Percentiles rank a stretch among this genome's conserved stretches.
These are phyloP conservation scores for Leptographium procerum DNA, from an alignment of 2,329 filamentous ascomycete species.

Conservation along the genomic window DNA sequence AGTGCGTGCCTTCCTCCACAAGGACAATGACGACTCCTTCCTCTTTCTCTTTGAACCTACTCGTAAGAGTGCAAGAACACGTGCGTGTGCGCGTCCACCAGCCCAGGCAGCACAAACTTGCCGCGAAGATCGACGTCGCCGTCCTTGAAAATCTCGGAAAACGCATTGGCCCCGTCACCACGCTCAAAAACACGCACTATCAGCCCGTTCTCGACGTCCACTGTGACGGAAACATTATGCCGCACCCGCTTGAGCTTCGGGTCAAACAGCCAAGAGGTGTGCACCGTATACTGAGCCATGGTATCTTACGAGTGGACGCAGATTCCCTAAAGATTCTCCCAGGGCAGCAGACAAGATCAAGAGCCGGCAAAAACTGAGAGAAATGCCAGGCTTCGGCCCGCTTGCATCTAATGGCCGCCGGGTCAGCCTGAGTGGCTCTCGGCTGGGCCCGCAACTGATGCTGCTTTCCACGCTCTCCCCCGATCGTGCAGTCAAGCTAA, in stretches of 20 bases:
- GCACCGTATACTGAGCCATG: conserved; percentile 17
- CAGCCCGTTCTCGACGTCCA: conserved; percentile 27
- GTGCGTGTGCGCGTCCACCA: conserved; percentile 45
- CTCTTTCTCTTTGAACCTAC: conserved; percentile 14
- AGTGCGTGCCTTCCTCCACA: background rate
- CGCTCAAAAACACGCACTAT: conserved; percentile 20
- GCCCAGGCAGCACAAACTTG: conserved; percentile 36
- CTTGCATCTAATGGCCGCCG: no score
- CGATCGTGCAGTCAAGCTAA: background rate
- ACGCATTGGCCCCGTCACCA: conserved; percentile 18
- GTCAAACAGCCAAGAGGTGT: conserved; percentile 36
- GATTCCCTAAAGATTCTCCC: no score
- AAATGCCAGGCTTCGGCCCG: no score
- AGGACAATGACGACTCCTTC: background rate
- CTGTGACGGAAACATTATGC: conserved; percentile 29
- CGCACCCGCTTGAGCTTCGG: conserved; percentile 29
- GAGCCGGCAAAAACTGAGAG: no score
- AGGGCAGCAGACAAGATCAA: no score
- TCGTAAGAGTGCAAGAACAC: conserved; percentile 40
- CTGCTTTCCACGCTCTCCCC: background rate
- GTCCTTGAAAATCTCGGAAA: conserved; percentile 8
- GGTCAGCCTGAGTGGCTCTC: background rate
- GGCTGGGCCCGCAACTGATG: background rate
- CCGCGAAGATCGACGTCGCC: conserved; percentile 44
- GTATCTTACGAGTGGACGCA: no score